A percentile compares a stretch with the other conserved stretches of the same genome.
Evolutionary conservation across 495 filamentous ascomycete genomes (phyloP).

Genomic region (Usnea hakonensis): DNA sequence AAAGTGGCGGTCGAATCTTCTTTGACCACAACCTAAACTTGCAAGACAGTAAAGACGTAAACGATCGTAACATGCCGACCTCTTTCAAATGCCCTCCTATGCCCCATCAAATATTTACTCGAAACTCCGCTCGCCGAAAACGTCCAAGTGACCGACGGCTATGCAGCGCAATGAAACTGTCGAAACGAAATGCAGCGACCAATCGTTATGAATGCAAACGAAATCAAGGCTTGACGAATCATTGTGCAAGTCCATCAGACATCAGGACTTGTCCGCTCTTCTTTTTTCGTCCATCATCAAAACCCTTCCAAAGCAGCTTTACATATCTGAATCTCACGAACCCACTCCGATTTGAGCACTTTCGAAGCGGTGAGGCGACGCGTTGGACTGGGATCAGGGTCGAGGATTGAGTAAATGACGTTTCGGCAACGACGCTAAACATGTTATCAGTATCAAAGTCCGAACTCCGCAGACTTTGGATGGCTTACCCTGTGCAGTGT

Average conservation of each 20-base stretch:
- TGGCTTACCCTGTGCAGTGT: conserved; percentile 80
- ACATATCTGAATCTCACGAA: conserved; percentile 91
- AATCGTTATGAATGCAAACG: conserved; percentile 8
- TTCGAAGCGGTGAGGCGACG: conserved; percentile 93
- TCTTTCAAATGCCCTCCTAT: conserved; percentile 15
- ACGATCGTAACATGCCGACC: conserved; percentile 9
- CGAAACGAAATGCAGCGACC: neutral
- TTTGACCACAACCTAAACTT: too few species aligned
- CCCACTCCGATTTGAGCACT: conserved; percentile 97
- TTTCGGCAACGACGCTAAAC: conserved; percentile 88
- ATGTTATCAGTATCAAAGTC: conserved; percentile 32
- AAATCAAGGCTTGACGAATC: neutral
- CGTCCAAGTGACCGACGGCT: conserved; percentile 15
- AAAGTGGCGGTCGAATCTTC: too few species aligned
- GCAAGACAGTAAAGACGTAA: neutral
- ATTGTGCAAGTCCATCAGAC: neutral
- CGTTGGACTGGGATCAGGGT: conserved; percentile 70
- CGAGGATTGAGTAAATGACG: conserved; percentile 96
- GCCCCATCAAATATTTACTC: neutral
- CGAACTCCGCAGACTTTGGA: neutral
- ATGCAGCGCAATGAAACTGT: conserved; percentile 7
- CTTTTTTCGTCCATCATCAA: conserved; percentile 29
- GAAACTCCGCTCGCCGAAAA: conserved; percentile 6
- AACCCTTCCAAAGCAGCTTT: conserved; percentile 91
- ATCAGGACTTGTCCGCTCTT: neutral